Evolutionary conservation across 2,329 filamentous ascomycete genomes (phyloP), one percentile per base, ranked within the genome.

Genomic region (Exophiala aquamarina): DNA sequence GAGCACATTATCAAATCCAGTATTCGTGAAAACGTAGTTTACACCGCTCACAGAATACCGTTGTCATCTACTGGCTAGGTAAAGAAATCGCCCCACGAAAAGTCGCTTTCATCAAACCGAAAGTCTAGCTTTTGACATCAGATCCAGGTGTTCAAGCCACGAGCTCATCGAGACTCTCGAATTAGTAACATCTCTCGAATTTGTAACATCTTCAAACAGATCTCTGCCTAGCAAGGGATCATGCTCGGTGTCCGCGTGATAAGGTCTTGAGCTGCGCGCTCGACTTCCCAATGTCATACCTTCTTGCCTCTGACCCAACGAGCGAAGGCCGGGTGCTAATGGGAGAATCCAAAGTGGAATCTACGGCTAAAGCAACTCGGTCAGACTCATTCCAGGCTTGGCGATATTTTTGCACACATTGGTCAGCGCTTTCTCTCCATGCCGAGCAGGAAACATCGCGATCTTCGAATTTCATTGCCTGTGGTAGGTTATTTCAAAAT

Each of bases 401-500:
- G 6, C 32, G 32, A 14, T 7, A 34, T 7, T 18, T 34, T n/a
- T 34, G 6, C 7, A 34, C 6, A 14, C 32, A 34, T 34, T 34
- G 6, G 13, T 18, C 32, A 34, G n/a, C 13, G 17, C 32, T 8
- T 34, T n/a, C 14, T 34, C 32, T 7, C 32, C 32, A 34, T 14
- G 17, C 14, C 13, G 13, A 7, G 32, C 32, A 34, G 10, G n/a
- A 17, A 6, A 26, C 4, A 29, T 43, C 31, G 21, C 7, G 26
- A 17, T 8, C 11, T 11, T n/a, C 20, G 29, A 14, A 13, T 23
- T 19, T 14, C 28, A 34, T 19, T 18, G 26, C 17, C n/a, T 10
- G n/a, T 13, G 41, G 41, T 8, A 43, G 41, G 26, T 20, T 23
- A 14, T 34, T 33, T 11, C 23, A 41, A 10, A 8, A 41, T 7